A percentile compares a stretch with the other conserved stretches of the same genome.
Conservation (phyloP, 139 green algal species). For the Desmodesmus armatus region DNA sequence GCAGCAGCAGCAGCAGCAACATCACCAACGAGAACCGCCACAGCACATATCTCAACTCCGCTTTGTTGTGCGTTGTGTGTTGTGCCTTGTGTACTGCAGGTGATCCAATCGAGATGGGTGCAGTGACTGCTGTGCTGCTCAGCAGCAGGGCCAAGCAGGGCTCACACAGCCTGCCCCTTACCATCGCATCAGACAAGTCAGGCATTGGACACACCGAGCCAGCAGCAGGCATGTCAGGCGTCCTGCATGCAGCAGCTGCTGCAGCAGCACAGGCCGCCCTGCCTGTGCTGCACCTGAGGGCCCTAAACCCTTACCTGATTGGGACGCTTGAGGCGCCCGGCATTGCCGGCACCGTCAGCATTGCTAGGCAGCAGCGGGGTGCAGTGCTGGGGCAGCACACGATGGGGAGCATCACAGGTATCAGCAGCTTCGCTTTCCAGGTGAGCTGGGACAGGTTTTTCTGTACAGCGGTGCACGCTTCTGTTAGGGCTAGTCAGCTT, state of each 20-base stretch:
- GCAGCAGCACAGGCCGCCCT: not conserved
- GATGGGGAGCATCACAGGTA: constrained; percentile 35
- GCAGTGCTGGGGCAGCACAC: not conserved
- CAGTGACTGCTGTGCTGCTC: constrained; percentile 58
- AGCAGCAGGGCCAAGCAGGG: not conserved
- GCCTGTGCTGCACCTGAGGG: constrained; percentile 74
- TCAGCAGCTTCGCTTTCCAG: constrained; percentile 90
- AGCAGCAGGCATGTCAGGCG: constrained; percentile 79
- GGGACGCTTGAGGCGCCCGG: constrained; percentile 12
- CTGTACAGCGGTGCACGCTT: constrained; percentile 9
- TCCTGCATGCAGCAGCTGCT: constrained; percentile 56
- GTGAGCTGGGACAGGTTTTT: constrained; percentile 27
- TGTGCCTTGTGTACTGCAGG: constrained; percentile 59
- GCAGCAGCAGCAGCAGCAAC: no score
- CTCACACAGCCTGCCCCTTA: constrained; percentile 50
- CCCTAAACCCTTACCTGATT: constrained; percentile 74
- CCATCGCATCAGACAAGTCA: constrained; percentile 84
- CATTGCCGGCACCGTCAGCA: not conserved
- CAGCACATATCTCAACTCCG: no score
- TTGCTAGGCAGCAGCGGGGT: constrained; percentile 49
- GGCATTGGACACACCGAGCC: constrained; percentile 88
- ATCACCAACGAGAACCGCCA: no score
- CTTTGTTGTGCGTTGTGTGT: constrained; percentile 55
- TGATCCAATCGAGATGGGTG: constrained; percentile 92
- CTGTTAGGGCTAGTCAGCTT: no score